Evolutionary conservation across 2,329 filamentous ascomycete genomes (phyloP), one percentile per base, ranked within the genome.

Genomic region (Xylaria sp.): DNA sequence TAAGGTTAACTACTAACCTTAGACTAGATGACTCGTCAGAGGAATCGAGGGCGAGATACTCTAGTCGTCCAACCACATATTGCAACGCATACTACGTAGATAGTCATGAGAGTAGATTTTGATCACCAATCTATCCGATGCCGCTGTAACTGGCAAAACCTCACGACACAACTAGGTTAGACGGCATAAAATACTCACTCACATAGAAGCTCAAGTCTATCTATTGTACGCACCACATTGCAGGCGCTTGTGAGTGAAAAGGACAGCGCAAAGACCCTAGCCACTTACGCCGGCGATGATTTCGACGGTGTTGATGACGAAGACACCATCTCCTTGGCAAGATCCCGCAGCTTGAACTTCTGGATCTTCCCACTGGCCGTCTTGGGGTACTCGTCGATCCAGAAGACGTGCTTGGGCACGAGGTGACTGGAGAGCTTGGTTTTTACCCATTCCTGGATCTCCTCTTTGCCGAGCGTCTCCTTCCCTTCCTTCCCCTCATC

Each of bases 331-430:
- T 81, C 78, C 73, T 78, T 80, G 0, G 85, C 94, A 76, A 86
- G 83, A 18, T 94, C 91, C 76, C 89, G 88, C 76, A 98, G 80
- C 83, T 91, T 95, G 79, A 92, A 98, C 83, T 98, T 98, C 83
- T 97, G 94, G 65, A 98, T 94, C 88, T 99, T 99, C 28, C 95
- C 95, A 79, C 94, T 97, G 6, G 94, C 92, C 44, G 96, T 99
- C 87, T 97, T 98, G 23, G 95, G 95, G 78, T 93, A 97, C n/a
- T 90, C 88, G 0, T 90, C 86, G 0, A 92, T 85, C 87, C 92
- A 97, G 78, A 97, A 97, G n/a, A 98, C 87, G 78, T 95, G 89
- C 81, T 92, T 96, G 0, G 95, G 95, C 62, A 93, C 93, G 78
- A 98, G 88, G 80, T 95, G 92, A 72, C 88, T 89, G 37, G 87